phyloP scores from a whole-genome alignment of 2,329 filamentous ascomycete genomes.

The Leptographium procerum region DNA sequence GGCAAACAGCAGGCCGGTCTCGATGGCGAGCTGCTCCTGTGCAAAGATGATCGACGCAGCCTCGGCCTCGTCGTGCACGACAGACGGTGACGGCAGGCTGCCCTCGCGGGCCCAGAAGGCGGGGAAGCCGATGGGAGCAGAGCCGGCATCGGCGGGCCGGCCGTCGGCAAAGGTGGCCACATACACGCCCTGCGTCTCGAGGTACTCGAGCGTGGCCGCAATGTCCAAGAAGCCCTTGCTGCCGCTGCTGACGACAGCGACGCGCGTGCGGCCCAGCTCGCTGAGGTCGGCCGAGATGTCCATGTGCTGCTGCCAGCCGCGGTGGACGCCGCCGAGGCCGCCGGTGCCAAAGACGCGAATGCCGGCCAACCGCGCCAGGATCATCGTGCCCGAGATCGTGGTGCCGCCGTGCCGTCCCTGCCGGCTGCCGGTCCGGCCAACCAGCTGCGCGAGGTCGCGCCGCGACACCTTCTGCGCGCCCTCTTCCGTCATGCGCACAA shows the following conservation, averaged over 20 bases:
- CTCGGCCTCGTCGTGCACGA: conserved; percentile 64
- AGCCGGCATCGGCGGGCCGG: conserved; percentile 27
- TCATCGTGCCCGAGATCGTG: conserved; percentile 86
- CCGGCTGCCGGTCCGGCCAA: conserved; percentile 32
- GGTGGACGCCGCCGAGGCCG: conserved; percentile 86
- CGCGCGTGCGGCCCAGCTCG: conserved; percentile 78
- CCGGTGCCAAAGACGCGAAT: conserved; percentile 93
- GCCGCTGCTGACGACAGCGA: conserved; percentile 80
- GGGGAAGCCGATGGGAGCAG: conserved; percentile 67
- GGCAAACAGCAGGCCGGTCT: conserved; percentile 75
- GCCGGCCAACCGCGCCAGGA: conserved; percentile 74
- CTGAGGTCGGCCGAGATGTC: conserved; percentile 93
- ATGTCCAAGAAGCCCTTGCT: conserved; percentile 97
- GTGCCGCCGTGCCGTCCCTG: conserved; percentile 69
- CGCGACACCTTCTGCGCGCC: conserved; percentile 75
- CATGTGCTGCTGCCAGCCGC: conserved; percentile 75
- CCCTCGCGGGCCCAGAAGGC: conserved; percentile 90
- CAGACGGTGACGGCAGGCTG: conserved; percentile 64
- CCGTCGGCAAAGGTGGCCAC: conserved; percentile 88
- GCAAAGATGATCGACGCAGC: conserved; percentile 83
- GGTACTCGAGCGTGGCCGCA: conserved; percentile 69
- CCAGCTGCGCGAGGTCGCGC: conserved; percentile 72
- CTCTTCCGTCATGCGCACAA: conserved; percentile 60
- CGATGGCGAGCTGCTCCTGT: conserved; percentile 59
- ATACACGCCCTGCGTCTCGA: conserved; percentile 62